Evolutionary conservation across 176 grass and related monocot genomes (phyloP).

Genomic region (Tillandsia leiboldiana): DNA sequence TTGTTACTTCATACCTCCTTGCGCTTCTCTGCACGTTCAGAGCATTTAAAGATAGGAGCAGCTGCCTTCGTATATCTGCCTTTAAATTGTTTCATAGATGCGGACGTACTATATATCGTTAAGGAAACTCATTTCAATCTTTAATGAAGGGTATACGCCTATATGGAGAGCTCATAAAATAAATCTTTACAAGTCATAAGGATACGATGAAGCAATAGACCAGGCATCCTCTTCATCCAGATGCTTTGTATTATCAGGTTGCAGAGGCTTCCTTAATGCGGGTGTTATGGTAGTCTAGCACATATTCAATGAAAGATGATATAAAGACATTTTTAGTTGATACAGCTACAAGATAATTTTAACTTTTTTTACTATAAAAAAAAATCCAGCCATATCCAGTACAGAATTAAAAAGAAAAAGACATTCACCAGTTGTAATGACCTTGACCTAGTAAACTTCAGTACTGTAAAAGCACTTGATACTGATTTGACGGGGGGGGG

Average conservation of each 20-base stretch:
- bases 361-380: not conserved
- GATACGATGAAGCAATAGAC: slow-evolving; percentile 47
- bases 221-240: slow-evolving; percentile 34
- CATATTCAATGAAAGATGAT: not conserved
- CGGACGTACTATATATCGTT: slow-evolving; percentile 23
- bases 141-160: not conserved
- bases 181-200: slow-evolving; percentile 9
- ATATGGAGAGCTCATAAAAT: not conserved
- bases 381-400: not conserved
- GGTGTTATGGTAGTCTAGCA: not conserved
- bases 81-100: slow-evolving; percentile 27
- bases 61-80: slow-evolving; percentile 47
- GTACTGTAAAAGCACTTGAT: not conserved
- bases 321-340: not conserved
- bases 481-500: not conserved
- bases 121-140: slow-evolving; percentile 14
- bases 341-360: not conserved
- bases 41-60: slow-evolving; percentile 65
- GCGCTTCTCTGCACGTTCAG: slow-evolving; percentile 75
- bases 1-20: slow-evolving; percentile 54
- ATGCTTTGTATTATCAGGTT: slow-evolving; percentile 32
- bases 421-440: not conserved
- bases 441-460: not conserved
- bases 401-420: not conserved
- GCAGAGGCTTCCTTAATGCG: slow-evolving; percentile 22